These are phyloP conservation scores for Fusarium cyanostomum DNA, from an alignment of 2,329 filamentous ascomycete species.

Conservation along the genomic window DNA sequence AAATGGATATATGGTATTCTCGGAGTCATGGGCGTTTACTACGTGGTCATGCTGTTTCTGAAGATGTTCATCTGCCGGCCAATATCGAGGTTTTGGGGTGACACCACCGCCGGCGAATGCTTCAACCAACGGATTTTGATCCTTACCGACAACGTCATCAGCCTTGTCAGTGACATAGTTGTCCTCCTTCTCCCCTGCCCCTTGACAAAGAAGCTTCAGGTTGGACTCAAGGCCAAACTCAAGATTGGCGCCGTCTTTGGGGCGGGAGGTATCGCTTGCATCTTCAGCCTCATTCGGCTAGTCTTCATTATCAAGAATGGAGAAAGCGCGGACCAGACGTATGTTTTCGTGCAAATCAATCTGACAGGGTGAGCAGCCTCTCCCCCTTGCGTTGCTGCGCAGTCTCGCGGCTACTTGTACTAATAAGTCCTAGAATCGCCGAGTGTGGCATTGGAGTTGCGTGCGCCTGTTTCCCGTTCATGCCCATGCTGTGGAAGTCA, in stretches of 20 bases:
- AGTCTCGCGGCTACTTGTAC: neutral
- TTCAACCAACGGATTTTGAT: constrained; percentile 22
- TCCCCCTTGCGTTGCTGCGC: rapidly evolving
- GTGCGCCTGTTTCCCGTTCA: constrained; percentile 29
- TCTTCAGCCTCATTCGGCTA: constrained; percentile 20
- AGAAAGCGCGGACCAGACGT: constrained; percentile 24
- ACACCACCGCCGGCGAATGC: constrained; percentile 10
- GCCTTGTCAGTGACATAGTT: constrained; percentile 22
- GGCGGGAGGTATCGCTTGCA: constrained; percentile 17
- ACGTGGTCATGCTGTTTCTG: constrained; percentile 16
- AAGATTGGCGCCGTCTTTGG: constrained; percentile 27
- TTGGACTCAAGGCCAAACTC: constrained; percentile 18
- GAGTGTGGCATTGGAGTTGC: constrained; percentile 28
- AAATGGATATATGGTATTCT: constrained; percentile 30
- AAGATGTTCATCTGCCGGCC: constrained; percentile 28
- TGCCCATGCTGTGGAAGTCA: constrained; percentile 32
- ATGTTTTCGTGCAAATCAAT: constrained; percentile 28
- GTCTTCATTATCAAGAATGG: constrained; percentile 25
- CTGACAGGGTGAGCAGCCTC: constrained; percentile 8
- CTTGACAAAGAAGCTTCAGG: constrained; percentile 25
- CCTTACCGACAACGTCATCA: constrained; percentile 27
- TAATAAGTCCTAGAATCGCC: constrained; percentile 10
- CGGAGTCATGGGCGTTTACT: constrained; percentile 11
- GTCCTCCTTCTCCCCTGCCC: constrained; percentile 18
- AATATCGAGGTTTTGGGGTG: constrained; percentile 24